Conservation (phyloP, 208 protist species). For the Tritrichomonas musculus region DNA sequence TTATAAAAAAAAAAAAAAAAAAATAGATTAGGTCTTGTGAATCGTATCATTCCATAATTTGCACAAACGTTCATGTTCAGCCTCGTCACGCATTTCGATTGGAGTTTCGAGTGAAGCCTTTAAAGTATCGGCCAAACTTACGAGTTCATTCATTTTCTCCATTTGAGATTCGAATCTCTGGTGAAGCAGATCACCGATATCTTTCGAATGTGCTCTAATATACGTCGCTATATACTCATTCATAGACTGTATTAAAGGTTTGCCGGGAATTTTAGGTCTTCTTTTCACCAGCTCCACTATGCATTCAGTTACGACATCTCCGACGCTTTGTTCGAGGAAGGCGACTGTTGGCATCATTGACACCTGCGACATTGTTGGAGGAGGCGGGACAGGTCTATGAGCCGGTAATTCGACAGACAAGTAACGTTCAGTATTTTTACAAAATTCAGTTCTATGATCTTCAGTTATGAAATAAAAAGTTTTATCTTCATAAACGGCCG, state of each 20-base stretch:
- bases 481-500: background rate
- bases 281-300: background rate
- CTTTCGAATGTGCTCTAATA: background rate
- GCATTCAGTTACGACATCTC: slow-evolving; percentile 25
- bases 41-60: slow-evolving; percentile 22
- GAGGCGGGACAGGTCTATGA: background rate
- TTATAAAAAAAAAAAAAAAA: too few species aligned
- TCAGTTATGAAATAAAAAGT: background rate
- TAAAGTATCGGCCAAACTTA: background rate
- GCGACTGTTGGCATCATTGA: background rate
- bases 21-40: background rate
- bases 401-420: background rate
- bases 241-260: background rate
- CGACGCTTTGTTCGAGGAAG: background rate
- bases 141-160: background rate
- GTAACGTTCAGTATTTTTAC: background rate
- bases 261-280: background rate
- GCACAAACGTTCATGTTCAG: background rate
- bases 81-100: background rate
- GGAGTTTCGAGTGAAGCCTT: background rate
- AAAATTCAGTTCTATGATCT: background rate
- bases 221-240: background rate
- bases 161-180: background rate
- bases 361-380: background rate
- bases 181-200: background rate